Conservation (phyloP, 2,329 filamentous ascomycete species). For the Elsinoe perseae region DNA sequence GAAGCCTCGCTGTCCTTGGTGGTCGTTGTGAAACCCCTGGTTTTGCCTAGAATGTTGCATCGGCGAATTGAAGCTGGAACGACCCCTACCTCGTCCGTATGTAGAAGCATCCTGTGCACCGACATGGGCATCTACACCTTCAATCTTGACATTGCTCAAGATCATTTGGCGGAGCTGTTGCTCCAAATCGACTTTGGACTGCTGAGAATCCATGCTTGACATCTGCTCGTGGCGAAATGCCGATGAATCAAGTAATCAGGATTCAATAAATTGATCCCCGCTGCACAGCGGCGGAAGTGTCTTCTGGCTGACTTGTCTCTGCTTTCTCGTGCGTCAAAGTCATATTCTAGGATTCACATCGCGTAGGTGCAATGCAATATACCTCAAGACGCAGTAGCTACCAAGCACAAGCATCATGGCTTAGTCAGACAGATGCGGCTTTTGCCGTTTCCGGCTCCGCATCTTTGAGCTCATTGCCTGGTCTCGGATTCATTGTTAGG, state of each 20-base stretch:
- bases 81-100: background rate
- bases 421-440: background rate
- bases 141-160: constrained; percentile 40
- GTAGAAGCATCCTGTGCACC: background rate
- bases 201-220: constrained; percentile 17
- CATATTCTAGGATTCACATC: no score
- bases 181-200: constrained; percentile 38
- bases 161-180: constrained; percentile 54
- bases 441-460: background rate
- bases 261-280: no score
- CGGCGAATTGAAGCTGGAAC: background rate
- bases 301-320: no score
- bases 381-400: background rate
- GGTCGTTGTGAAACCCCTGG: background rate
- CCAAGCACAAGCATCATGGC: background rate
- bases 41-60: background rate
- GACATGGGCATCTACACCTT: background rate
- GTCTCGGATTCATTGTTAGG: constrained; percentile 16
- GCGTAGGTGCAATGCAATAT: background rate
- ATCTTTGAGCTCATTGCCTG: background rate
- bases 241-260: background rate
- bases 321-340: no score
- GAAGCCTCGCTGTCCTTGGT: background rate
- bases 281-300: no score
- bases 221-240: background rate